These are phyloP conservation scores for Chenopodium berlandieri DNA, from an alignment of 148 eudicot species.

Conservation along the genomic window DNA sequence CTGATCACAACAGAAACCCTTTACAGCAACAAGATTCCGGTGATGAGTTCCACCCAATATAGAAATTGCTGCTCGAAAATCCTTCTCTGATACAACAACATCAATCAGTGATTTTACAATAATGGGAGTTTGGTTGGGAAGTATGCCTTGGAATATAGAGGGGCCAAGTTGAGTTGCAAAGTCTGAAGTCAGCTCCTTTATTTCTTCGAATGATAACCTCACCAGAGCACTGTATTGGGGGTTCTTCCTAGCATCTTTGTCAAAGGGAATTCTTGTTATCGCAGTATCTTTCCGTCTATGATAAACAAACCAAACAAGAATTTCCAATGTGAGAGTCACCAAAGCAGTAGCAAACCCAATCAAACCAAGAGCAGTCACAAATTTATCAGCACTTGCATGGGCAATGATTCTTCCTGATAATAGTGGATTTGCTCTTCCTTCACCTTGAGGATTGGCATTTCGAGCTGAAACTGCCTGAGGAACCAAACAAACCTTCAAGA, in stretches of 20 bases:
- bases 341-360: constrained; percentile 41
- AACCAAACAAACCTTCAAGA: constrained; percentile 55
- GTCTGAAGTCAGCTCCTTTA: constrained; percentile 47
- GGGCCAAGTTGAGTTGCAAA: constrained; percentile 44
- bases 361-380: constrained; percentile 41
- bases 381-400: constrained; percentile 14
- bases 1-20: constrained; percentile 56
- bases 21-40: constrained; percentile 45
- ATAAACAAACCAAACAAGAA: constrained; percentile 36
- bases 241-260: constrained; percentile 44
- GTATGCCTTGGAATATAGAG: constrained; percentile 41
- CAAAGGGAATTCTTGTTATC: constrained; percentile 33
- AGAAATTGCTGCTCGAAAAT: constrained; percentile 45
- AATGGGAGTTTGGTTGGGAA: constrained; percentile 40
- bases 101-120: constrained; percentile 40
- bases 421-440: constrained; percentile 16
- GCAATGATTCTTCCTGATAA: constrained; percentile 21
- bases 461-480: constrained; percentile 59
- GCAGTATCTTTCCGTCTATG: constrained; percentile 27
- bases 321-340: constrained; percentile 31
- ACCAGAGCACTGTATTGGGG: constrained; percentile 45
- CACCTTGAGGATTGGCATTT: constrained; percentile 32
- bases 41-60: constrained; percentile 53
- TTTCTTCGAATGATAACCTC: constrained; percentile 45
- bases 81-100: constrained; percentile 44